These are phyloP conservation scores for Verticillium nubilum DNA, from an alignment of 2,329 filamentous ascomycete species.

Conservation along the genomic window DNA sequence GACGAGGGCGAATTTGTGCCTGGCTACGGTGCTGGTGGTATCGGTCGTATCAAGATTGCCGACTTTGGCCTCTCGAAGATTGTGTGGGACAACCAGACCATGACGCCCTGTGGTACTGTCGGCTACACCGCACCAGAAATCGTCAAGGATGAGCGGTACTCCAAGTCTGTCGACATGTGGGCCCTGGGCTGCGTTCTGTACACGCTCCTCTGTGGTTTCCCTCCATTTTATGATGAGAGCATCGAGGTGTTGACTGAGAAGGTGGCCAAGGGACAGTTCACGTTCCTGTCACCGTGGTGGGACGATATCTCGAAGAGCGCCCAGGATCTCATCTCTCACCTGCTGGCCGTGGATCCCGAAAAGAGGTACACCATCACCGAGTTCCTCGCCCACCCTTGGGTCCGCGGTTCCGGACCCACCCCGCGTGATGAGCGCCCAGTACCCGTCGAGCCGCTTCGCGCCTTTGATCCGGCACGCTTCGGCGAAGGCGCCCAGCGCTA, in stretches of 20 bases:
- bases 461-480: conserved; percentile 51
- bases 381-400: conserved; percentile 94
- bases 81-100: conserved; percentile 96
- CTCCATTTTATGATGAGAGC: conserved; percentile 97
- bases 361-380: conserved; percentile 91
- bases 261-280: conserved; percentile 93
- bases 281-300: conserved; percentile 98
- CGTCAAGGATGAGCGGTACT: conserved; percentile 97
- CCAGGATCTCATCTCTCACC: conserved; percentile 88
- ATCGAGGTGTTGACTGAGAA: conserved; percentile 97
- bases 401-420: conserved; percentile 58
- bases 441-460: conserved; percentile 40
- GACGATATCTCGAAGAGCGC: conserved; percentile 95
- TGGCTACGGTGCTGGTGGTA: conserved; percentile 80
- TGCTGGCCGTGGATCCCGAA: conserved; percentile 90
- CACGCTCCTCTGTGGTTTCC: conserved; percentile 94
- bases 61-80: conserved; percentile 98
- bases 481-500: conserved; percentile 61
- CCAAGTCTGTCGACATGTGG: conserved; percentile 99
- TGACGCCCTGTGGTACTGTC: conserved; percentile 98
- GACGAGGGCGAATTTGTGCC: conserved; percentile 91
- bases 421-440: conserved; percentile 54
- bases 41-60: conserved; percentile 93
- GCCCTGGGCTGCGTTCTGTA: conserved; percentile 94
- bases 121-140: conserved; percentile 98